phyloP scores from a whole-genome alignment of 306 rosid species.

The Quercus mongolica region DNA sequence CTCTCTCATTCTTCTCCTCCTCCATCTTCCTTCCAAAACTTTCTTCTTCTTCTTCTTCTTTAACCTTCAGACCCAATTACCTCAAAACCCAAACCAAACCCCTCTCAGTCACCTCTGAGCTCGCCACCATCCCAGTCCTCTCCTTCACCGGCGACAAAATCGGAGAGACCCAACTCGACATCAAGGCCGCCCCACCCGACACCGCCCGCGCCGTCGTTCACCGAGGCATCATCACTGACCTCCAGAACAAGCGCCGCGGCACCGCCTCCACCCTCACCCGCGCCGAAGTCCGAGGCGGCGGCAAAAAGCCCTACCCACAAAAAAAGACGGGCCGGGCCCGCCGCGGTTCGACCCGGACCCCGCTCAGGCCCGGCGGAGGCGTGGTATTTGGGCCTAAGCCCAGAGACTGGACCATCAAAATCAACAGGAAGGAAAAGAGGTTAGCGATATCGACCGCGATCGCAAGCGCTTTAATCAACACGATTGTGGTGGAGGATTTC shows the following conservation, averaged over 20 bases:
- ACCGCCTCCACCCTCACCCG: constrained; percentile 94
- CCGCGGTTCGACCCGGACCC: constrained; percentile 67
- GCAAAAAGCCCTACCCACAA: constrained; percentile 74
- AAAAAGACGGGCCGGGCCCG: constrained; percentile 90
- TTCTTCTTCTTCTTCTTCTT: constrained; percentile 1
- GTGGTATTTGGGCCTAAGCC: constrained; percentile 89
- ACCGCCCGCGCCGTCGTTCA: constrained; percentile 95
- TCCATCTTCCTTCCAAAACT: constrained; percentile 42
- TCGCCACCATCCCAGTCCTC: constrained; percentile 78
- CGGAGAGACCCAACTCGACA: constrained; percentile 71
- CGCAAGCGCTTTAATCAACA: constrained; percentile 64
- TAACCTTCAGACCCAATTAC: constrained; percentile 17
- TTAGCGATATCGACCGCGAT: constrained; percentile 87
- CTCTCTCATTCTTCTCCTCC: constrained; percentile 55
- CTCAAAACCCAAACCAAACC: constrained; percentile 19
- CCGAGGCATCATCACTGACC: constrained; percentile 81
- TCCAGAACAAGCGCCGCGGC: constrained; percentile 93
- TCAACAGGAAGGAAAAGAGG: constrained; percentile 83
- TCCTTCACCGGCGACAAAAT: constrained; percentile 73
- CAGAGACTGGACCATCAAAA: constrained; percentile 85
- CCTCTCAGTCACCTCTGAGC: constrained; percentile 44
- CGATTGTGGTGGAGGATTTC: constrained; percentile 84
- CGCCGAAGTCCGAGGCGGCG: constrained; percentile 84
- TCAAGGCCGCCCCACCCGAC: constrained; percentile 64
- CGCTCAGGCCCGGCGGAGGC: constrained; percentile 91